Conservation (phyloP, 1,139 yeast species). For the Suhomyces bolitotheri region DNA sequence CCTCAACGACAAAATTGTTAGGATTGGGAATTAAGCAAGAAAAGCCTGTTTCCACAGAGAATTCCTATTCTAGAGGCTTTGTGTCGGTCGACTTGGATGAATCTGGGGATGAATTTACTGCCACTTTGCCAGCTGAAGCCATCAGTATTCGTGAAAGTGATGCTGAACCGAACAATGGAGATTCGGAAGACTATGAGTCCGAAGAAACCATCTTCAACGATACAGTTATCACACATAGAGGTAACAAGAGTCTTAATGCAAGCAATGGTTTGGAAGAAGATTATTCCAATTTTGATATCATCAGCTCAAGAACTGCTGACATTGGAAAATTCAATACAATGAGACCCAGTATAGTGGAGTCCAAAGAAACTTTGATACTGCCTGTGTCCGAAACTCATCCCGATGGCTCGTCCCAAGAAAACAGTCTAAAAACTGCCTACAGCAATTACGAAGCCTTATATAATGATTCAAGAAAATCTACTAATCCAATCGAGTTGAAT, state of each 20-base stretch:
- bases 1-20: slow-evolving; percentile 27
- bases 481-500: slow-evolving; percentile 15
- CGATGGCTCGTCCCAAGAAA: slow-evolving; percentile 8
- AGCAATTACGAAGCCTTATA: slow-evolving; percentile 24
- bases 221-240: slow-evolving; percentile 16
- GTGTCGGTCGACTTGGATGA: slow-evolving; percentile 11
- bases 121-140: slow-evolving; percentile 9
- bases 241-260: slow-evolving; percentile 5
- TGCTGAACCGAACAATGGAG: slow-evolving; percentile 19
- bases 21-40: slow-evolving; percentile 34
- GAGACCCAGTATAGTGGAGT: slow-evolving; percentile 30
- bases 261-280: slow-evolving; percentile 21
- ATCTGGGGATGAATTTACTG: slow-evolving; percentile 11
- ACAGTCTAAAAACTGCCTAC: slow-evolving; percentile 25
- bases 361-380: slow-evolving; percentile 29
- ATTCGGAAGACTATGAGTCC: slow-evolving; percentile 22
- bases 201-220: slow-evolving; percentile 24
- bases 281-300: slow-evolving; percentile 32
- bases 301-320: slow-evolving; percentile 36
- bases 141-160: slow-evolving; percentile 13
- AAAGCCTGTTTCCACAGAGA: slow-evolving; percentile 9
- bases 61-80: slow-evolving; percentile 8
- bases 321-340: slow-evolving; percentile 27
- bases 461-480: slow-evolving; percentile 12
- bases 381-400: slow-evolving; percentile 5